Evolutionary conservation across 177 flowering plant genomes (phyloP).

Genomic region (Telopea speciosissima): DNA sequence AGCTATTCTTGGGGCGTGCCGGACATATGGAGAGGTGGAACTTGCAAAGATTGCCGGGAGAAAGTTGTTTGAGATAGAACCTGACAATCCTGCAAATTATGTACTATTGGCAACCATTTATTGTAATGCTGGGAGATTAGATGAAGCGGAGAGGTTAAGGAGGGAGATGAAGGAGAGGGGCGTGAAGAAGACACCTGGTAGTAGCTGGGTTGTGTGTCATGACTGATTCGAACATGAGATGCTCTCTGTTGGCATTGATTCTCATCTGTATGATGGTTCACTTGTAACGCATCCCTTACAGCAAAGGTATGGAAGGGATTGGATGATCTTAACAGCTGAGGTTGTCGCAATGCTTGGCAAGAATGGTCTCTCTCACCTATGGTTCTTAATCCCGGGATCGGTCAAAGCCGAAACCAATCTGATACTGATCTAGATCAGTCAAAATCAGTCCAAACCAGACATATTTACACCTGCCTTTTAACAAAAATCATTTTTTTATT

Average conservation of each 20-base stretch:
- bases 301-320: too few species aligned
- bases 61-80: constrained; percentile 61
- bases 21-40: constrained; percentile 56
- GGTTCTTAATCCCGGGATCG: too few species aligned
- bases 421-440: too few species aligned
- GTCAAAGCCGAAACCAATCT: too few species aligned
- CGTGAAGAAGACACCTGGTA: constrained; percentile 55
- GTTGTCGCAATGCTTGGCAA: too few species aligned
- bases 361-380: too few species aligned
- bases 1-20: constrained; percentile 64
- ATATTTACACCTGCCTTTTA: too few species aligned
- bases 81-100: constrained; percentile 58
- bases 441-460: too few species aligned
- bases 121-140: constrained; percentile 39
- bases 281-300: too few species aligned
- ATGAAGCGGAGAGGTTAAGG: constrained; percentile 57
- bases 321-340: too few species aligned
- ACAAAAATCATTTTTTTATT: too few species aligned
- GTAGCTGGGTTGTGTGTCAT: constrained; percentile 48
- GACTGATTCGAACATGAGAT: background rate
- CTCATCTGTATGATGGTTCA: too few species aligned
- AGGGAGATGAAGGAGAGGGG: constrained; percentile 49
- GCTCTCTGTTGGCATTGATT: background rate
- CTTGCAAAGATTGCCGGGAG: constrained; percentile 58
- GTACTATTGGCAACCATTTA: constrained; percentile 53